A percentile compares a stretch with the other conserved stretches of the same genome.
Evolutionary conservation across 2,329 filamentous ascomycete genomes (phyloP).

Genomic region (Orbilia brochopaga): DNA sequence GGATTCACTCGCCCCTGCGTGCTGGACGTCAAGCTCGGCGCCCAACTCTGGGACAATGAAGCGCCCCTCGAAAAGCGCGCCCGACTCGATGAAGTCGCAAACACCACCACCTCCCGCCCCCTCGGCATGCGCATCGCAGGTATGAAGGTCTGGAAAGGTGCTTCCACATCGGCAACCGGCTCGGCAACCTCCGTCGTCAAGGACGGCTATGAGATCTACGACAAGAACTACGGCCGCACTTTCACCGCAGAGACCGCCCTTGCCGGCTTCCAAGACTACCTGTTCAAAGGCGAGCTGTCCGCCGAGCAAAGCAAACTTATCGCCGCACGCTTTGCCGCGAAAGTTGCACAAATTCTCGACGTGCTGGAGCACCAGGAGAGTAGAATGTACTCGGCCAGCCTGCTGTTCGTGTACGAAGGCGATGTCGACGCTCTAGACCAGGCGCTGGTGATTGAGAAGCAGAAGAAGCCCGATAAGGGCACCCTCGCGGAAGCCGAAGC

Average conservation of each 20-base stretch:
- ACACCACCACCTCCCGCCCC: conserved; percentile 66
- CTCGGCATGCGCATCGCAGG: conserved; percentile 74
- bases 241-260: conserved; percentile 65
- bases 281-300: conserved; percentile 60
- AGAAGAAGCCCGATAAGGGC: conserved; percentile 52
- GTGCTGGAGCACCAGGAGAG: conserved; percentile 69
- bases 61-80: conserved; percentile 66
- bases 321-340: conserved; percentile 59
- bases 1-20: conserved; percentile 87
- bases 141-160: conserved; percentile 79
- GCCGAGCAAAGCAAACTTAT: conserved; percentile 60
- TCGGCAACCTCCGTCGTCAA: conserved; percentile 57
- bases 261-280: conserved; percentile 66
- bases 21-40: conserved; percentile 88
- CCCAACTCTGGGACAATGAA: conserved; percentile 80
- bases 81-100: conserved; percentile 66
- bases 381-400: conserved; percentile 71
- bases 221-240: conserved; percentile 70
- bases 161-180: conserved; percentile 55
- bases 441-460: conserved; percentile 60
- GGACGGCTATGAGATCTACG: conserved; percentile 69
- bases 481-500: conserved; percentile 54
- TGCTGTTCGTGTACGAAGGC: conserved; percentile 72
- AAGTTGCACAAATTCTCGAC: conserved; percentile 64
- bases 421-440: conserved; percentile 65